A percentile compares a stretch with the other conserved stretches of the same genome.
These are phyloP conservation scores for Arctium lappa DNA, from an alignment of 129 eudicot genomes.

Conservation along the genomic window DNA sequence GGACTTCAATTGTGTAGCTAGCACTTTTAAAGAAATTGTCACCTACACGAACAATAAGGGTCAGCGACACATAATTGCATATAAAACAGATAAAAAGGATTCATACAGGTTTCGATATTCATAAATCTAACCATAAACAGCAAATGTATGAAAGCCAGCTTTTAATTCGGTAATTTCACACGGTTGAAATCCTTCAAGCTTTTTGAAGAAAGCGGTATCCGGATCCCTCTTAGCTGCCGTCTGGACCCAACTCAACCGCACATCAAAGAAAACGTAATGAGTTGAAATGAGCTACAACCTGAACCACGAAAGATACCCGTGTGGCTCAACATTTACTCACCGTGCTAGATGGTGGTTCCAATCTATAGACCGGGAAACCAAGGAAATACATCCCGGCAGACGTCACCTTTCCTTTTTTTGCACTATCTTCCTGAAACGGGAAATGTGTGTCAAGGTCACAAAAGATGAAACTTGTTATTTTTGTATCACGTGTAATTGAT, in stretches of 20 bases:
- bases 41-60: constrained; percentile 39
- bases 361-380: constrained; percentile 85
- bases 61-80: not conserved
- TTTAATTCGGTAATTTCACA: constrained; percentile 85
- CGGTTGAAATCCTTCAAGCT: constrained; percentile 90
- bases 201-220: constrained; percentile 80
- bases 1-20: constrained; percentile 84
- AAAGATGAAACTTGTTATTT: not conserved
- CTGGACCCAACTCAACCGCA: constrained; percentile 37
- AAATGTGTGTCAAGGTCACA: not conserved
- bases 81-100: not conserved
- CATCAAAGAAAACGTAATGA: not conserved
- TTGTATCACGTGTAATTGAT: not conserved
- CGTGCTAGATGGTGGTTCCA: constrained; percentile 58
- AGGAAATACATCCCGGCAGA: constrained; percentile 96
- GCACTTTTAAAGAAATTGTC: constrained; percentile 92
- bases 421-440: constrained; percentile 69
- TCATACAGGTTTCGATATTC: too few relatives aligned
- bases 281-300: not conserved
- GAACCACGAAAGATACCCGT: not conserved
- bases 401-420: constrained; percentile 73
- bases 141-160: constrained; percentile 80
- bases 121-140: constrained; percentile 71
- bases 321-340: constrained; percentile 39
- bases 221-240: constrained; percentile 77